A percentile compares a stretch with the other conserved stretches of the same genome.
These are phyloP conservation scores for Groenewaldozyma salmanticensis DNA, from an alignment of 805 yeast genomes.

Conservation along the genomic window DNA sequence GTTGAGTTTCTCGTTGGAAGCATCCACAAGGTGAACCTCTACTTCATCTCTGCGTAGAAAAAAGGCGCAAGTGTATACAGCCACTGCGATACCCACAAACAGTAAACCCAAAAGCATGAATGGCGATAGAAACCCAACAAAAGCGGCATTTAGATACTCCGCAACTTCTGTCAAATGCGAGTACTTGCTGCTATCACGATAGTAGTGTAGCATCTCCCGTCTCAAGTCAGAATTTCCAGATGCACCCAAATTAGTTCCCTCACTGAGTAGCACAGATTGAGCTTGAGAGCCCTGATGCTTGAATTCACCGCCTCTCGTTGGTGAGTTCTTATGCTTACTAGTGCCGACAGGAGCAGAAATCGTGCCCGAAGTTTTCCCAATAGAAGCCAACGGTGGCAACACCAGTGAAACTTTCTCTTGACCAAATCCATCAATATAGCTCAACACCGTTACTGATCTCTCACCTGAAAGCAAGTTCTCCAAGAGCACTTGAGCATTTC, in stretches of 20 bases:
- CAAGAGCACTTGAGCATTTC: slow-evolving; percentile 3
- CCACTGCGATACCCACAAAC: slow-evolving; percentile 10
- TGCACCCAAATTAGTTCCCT: not conserved
- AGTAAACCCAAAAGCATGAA: slow-evolving; percentile 14
- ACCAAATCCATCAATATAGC: not conserved
- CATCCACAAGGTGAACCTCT: not conserved
- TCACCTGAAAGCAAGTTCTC: slow-evolving; percentile 2
- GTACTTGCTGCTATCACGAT: slow-evolving; percentile 14
- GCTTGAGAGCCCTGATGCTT: not conserved
- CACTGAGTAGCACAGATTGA: not conserved
- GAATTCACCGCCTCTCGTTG: not conserved
- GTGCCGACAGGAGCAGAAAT: not conserved
- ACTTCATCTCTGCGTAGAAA: slow-evolving; percentile 2
- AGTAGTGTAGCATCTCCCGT: slow-evolving; percentile 23
- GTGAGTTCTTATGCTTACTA: not conserved
- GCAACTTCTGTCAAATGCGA: slow-evolving; percentile 8
- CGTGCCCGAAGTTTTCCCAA: not conserved
- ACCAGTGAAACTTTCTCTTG: not conserved
- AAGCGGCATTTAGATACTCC: slow-evolving; percentile 12
- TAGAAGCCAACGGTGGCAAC: not conserved
- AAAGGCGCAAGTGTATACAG: slow-evolving; percentile 13
- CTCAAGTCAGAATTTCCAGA: slow-evolving; percentile 5
- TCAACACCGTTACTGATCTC: slow-evolving; percentile 1
- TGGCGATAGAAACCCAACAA: slow-evolving; percentile 17
- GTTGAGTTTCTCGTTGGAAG: too few relatives aligned